A percentile compares a stretch with the other conserved stretches of the same genome.
Conservation (phyloP, 495 filamentous ascomycete genomes). For the Podospora conica region DNA sequence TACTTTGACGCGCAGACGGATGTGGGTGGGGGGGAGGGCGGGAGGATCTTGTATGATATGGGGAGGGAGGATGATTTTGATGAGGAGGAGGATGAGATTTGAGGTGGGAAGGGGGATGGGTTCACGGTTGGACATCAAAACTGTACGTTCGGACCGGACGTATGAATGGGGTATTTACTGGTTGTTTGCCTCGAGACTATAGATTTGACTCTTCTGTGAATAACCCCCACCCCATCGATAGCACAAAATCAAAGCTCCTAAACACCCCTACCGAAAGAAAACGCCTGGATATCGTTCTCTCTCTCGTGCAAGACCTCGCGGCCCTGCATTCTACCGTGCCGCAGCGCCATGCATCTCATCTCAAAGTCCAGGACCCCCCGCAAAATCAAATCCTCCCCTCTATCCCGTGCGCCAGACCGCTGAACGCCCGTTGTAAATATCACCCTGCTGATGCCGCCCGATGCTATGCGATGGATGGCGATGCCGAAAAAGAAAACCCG, state of each 20-base stretch:
- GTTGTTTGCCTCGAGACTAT: background rate
- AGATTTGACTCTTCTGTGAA: background rate
- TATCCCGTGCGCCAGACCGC: background rate
- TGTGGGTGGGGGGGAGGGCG: constrained; percentile 69
- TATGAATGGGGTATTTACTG: background rate
- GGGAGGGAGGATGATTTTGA: constrained; percentile 97
- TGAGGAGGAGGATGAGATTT: constrained; percentile 98
- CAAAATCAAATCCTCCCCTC: background rate
- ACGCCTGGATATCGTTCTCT: background rate
- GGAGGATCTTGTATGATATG: constrained; percentile 93
- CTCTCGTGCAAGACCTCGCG: background rate
- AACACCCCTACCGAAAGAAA: background rate
- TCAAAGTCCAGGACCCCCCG: background rate
- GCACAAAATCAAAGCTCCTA: background rate
- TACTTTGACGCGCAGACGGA: constrained; percentile 92
- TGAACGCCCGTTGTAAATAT: background rate
- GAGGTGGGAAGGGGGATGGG: constrained; percentile 6
- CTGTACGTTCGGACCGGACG: background rate
- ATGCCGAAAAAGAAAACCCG: background rate
- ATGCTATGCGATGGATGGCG: constrained; percentile 5
- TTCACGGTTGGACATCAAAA: background rate
- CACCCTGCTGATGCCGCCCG: background rate
- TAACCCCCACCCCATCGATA: background rate
- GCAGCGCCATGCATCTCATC: background rate
- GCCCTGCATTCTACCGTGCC: background rate